Evolutionary conservation across 192 early-diverging fungal species (phyloP).

Genomic region (Coemansia sp.): DNA sequence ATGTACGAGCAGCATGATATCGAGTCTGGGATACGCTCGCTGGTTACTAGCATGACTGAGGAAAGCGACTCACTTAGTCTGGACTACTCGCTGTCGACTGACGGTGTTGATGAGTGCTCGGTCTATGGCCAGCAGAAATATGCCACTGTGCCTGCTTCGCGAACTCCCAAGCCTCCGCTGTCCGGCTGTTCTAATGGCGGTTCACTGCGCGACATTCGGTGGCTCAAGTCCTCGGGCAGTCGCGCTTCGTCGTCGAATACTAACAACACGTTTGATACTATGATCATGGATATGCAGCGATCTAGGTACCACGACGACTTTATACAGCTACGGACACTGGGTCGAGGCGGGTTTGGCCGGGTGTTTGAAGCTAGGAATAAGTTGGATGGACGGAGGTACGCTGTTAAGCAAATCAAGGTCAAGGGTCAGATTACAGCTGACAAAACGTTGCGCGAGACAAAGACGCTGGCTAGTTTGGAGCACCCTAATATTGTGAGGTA

Average conservation of each 20-base stretch:
- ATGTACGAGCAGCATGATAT: constrained; percentile 58
- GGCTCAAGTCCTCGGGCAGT: background rate
- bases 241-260: constrained; percentile 5
- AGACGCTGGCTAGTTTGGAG: constrained; percentile 78
- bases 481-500: constrained; percentile 95
- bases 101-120: constrained; percentile 8
- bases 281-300: constrained; percentile 51
- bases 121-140: constrained; percentile 13
- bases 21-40: constrained; percentile 36
- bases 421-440: constrained; percentile 61
- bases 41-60: constrained; percentile 35
- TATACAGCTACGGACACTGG: constrained; percentile 74
- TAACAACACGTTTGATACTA: constrained; percentile 29
- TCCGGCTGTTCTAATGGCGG: constrained; percentile 5
- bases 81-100: constrained; percentile 23
- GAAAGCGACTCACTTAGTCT: constrained; percentile 22
- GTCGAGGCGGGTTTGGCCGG: constrained; percentile 91
- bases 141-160: constrained; percentile 12
- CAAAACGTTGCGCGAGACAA: constrained; percentile 90
- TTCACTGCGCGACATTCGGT: background rate
- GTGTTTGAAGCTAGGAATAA: constrained; percentile 84
- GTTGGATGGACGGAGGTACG: constrained; percentile 89
- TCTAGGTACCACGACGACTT: constrained; percentile 84
- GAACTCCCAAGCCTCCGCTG: background rate
- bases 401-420: constrained; percentile 84